Conservation (phyloP, 2,329 filamentous ascomycete species). For the Phaeoacremonium minimum region DNA sequence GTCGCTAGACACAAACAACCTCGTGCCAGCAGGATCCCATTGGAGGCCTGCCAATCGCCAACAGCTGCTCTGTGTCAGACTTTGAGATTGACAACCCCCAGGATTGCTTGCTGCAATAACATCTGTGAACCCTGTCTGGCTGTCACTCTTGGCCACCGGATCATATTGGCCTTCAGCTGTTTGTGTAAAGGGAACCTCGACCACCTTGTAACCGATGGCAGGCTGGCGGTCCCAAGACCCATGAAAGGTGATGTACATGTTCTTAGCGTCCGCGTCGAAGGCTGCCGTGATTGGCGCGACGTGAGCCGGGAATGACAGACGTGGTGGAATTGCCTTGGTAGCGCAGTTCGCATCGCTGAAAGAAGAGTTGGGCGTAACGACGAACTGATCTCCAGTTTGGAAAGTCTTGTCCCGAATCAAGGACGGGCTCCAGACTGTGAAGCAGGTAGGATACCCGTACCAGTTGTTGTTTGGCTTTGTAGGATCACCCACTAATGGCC, state of each 20-base stretch:
- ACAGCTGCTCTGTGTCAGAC: constrained; percentile 6
- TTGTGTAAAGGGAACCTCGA: constrained; percentile 20
- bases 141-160: constrained; percentile 4
- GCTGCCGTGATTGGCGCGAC: constrained; percentile 23
- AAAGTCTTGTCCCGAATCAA: constrained; percentile 6
- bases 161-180: constrained; percentile 2
- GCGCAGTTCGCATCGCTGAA: constrained; percentile 8
- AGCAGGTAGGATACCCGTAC: constrained; percentile 12
- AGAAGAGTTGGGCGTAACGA: constrained; percentile 8
- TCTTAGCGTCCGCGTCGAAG: constrained; percentile 21
- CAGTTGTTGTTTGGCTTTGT: constrained; percentile 11
- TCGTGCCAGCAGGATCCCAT: constrained; percentile 8
- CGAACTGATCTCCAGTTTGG: constrained; percentile 11
- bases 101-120: constrained; percentile 2
- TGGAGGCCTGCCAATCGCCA: constrained; percentile 5
- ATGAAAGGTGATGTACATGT: constrained; percentile 27
- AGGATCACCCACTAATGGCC: constrained; percentile 12
- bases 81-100: constrained; percentile 1
- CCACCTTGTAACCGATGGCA: constrained; percentile 22
- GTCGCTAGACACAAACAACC: constrained; percentile 9
- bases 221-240: constrained; percentile 22
- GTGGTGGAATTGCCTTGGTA: constrained; percentile 5
- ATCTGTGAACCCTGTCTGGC: constrained; percentile 5
- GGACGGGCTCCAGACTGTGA: constrained; percentile 12
- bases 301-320: constrained; percentile 15